A percentile compares a stretch with the other conserved stretches of the same genome.
Evolutionary conservation across 2,329 filamentous ascomycete species (phyloP).

Genomic region (Epicoccum nigrum): DNA sequence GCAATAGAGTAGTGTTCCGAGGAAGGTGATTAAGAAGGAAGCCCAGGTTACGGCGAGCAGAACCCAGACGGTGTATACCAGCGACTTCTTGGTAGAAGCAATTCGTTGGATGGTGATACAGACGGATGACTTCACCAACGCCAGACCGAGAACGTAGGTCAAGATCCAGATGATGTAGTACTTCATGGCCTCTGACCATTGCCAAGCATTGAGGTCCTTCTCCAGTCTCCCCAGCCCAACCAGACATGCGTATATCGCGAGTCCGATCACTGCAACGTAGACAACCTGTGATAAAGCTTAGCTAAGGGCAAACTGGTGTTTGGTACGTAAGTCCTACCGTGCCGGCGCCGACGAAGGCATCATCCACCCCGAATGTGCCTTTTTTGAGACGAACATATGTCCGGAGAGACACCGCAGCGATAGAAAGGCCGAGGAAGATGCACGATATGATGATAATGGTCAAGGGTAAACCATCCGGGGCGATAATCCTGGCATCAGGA

Average conservation of each 20-base stretch:
- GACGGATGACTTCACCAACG: constrained; percentile 31
- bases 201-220: constrained; percentile 28
- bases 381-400: constrained; percentile 25
- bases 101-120: constrained; percentile 35
- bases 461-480: constrained; percentile 24
- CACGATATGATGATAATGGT: constrained; percentile 24
- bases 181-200: constrained; percentile 26
- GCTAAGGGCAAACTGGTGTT: neutral
- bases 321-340: constrained; percentile 15
- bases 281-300: constrained; percentile 13
- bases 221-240: constrained; percentile 28
- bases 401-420: constrained; percentile 23
- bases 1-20: constrained; percentile 28
- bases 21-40: constrained; percentile 31
- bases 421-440: constrained; percentile 23
- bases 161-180: constrained; percentile 37
- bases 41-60: constrained; percentile 27
- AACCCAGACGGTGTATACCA: constrained; percentile 23
- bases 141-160: constrained; percentile 31
- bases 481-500: constrained; percentile 19
- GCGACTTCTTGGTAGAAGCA: constrained; percentile 24
- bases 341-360: constrained; percentile 24
- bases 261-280: constrained; percentile 20
- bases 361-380: constrained; percentile 24
- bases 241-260: constrained; percentile 24